Evolutionary conservation across 2,329 filamentous ascomycete genomes (phyloP), one percentile per base, ranked within the genome.

Genomic region (Talaromyces funiculosus): DNA sequence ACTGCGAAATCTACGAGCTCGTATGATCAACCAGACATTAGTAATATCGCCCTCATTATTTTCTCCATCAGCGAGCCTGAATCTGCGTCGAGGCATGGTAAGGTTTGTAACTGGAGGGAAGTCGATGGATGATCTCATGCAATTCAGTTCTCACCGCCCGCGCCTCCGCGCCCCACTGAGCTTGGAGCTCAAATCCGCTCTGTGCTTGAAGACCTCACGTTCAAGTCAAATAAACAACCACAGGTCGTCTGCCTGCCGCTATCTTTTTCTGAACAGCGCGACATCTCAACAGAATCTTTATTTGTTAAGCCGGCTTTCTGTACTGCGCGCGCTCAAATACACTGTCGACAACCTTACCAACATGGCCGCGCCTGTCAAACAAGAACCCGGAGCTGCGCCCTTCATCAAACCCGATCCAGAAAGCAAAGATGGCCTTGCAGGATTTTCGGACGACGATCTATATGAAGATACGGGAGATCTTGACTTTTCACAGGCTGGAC

Each of bases 401-500:
- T 74, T 72, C 64, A 74, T 77, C 67, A 77, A 77, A 61, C 61
- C 69, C 6, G 75, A 77, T 35, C 75, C 76, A 3, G 76, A 78
- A 49, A 71, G 63, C 61, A 75, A 75, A 64, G 74, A 75, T 49
- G 58, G 66, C 3, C 65, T 69, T 24, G 68, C 73, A 24, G 69
- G 65, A 53, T 63, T 77, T 5, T 73, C 75, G 1, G 88, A 90
- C 55, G 87, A 90, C 51, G 88, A 90, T 65, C 79, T 89, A 61
- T 90, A 90, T 69, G 85, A 88, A 71, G 86, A 88, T 67, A 82
- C 83, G 2, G 84, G 84, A 45, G 85, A 88, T 64, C 71, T 88
- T 18, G 85, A 87, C 59, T 87, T 88, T 69, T 66, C 75, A 7
- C 71, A 73, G 51, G 74, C 79, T 24, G 69, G 69, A 20, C 78